Percentiles rank a stretch among this genome's conserved stretches.
phyloP scores from a whole-genome alignment of 1,284 basidiomycete genomes.

The Inonotus obliquus region DNA sequence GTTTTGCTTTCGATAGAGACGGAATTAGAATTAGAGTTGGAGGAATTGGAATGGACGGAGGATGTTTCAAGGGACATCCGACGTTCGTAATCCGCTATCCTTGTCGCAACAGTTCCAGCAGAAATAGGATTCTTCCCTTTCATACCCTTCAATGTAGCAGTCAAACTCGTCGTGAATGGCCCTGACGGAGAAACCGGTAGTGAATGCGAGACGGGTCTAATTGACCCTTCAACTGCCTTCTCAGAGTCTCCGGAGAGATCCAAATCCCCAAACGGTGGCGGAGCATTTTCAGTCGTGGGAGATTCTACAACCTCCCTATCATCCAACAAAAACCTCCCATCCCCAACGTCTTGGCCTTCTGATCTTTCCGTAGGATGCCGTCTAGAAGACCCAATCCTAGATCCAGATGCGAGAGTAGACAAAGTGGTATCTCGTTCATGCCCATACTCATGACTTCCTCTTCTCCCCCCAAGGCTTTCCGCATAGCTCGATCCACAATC shows the following conservation, averaged over 20 bases:
- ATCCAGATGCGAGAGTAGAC: constrained; percentile 11
- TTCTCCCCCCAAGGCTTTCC: constrained; percentile 17
- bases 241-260: too few species aligned
- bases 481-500: constrained; percentile 9
- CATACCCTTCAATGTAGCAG: not conserved
- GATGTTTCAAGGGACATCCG: constrained; percentile 34
- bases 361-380: not conserved
- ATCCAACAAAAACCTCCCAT: not conserved
- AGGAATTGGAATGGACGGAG: constrained; percentile 7
- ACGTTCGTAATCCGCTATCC: constrained; percentile 36
- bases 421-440: not conserved
- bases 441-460: not conserved
- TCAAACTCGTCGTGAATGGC: not conserved
- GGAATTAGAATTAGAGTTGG: not conserved
- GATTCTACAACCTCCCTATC: constrained; percentile 4
- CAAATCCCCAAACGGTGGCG: not conserved
- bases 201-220: not conserved
- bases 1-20: not conserved
- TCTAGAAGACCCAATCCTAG: constrained; percentile 11
- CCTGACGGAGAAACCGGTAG: not conserved
- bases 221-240: not conserved
- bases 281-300: not conserved
- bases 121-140: constrained; percentile 8
- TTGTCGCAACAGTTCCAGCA: constrained; percentile 31
- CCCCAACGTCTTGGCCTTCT: not conserved